phyloP scores from a whole-genome alignment of 306 rosid species.

The Carpinus viminea region DNA sequence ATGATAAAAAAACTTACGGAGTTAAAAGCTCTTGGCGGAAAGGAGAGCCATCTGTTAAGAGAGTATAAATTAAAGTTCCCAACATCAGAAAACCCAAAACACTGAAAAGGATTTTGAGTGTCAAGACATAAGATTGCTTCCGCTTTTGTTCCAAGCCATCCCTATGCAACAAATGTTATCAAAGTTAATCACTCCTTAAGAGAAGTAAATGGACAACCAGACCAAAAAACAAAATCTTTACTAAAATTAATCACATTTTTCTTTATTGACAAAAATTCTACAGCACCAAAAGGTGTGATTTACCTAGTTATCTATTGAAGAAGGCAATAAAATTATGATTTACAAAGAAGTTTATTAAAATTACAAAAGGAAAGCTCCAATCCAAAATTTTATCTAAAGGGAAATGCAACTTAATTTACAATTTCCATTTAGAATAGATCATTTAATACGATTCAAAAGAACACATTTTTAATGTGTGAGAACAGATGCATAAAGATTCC shows the following conservation, averaged over 20 bases:
- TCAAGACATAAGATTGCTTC: slow-evolving; percentile 36
- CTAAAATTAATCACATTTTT: slow-evolving; percentile 21
- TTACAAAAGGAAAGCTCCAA: neutral
- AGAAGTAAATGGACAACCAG: slow-evolving; percentile 11
- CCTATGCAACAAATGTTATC: slow-evolving; percentile 36
- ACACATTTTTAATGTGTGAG: neutral
- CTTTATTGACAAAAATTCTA: neutral
- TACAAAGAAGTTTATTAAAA: neutral
- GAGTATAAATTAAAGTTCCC: slow-evolving; percentile 66
- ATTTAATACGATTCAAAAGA: too few relatives aligned
- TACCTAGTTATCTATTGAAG: neutral
- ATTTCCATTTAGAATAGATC: neutral
- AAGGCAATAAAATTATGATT: neutral
- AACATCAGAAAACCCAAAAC: slow-evolving; percentile 67
- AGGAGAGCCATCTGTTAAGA: slow-evolving; percentile 73
- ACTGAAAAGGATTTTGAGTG: slow-evolving; percentile 53
- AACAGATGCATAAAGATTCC: neutral
- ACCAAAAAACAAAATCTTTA: neutral
- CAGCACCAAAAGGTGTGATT: neutral
- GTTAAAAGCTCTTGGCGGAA: slow-evolving; percentile 71
- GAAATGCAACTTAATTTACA: neutral
- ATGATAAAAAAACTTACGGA: slow-evolving; percentile 60
- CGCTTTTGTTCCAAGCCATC: slow-evolving; percentile 33
- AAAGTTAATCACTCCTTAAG: slow-evolving; percentile 14
- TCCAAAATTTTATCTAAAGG: neutral